phyloP scores from a whole-genome alignment of 208 protist species.

The Trypanosoma grayi region DNA sequence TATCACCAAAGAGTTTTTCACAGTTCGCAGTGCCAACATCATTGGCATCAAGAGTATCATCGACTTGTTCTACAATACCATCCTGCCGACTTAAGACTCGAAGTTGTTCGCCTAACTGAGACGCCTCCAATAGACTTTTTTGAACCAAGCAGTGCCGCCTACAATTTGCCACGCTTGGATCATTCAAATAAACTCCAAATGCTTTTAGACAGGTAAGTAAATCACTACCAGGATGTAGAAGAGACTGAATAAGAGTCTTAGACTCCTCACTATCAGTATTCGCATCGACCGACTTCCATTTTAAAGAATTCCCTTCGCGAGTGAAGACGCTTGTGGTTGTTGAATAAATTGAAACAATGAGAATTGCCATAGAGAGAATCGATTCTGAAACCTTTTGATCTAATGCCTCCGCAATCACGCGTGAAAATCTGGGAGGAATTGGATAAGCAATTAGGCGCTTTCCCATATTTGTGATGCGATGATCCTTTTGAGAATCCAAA shows the following conservation, averaged over 20 bases:
- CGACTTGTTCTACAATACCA: slow-evolving; percentile 38
- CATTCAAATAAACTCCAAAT: slow-evolving; percentile 57
- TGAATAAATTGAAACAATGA: slow-evolving; percentile 60
- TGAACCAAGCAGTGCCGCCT: slow-evolving; percentile 73
- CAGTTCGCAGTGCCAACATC: slow-evolving; percentile 29
- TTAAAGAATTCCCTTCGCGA: slow-evolving; percentile 74
- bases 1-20: slow-evolving; percentile 9
- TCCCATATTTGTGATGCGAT: slow-evolving; percentile 69
- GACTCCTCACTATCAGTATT: slow-evolving; percentile 28
- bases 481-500: slow-evolving; percentile 41
- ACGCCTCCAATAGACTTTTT: slow-evolving; percentile 81
- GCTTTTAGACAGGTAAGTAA: slow-evolving; percentile 78
- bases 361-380: slow-evolving; percentile 48
- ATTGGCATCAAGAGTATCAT: slow-evolving; percentile 63
- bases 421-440: slow-evolving; percentile 82
- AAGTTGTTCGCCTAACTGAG: slow-evolving; percentile 68
- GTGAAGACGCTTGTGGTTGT: slow-evolving; percentile 85
- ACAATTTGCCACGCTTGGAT: slow-evolving; percentile 35
- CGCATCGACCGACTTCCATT: slow-evolving; percentile 47
- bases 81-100: slow-evolving; percentile 32
- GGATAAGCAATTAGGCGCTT: slow-evolving; percentile 70
- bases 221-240: slow-evolving; percentile 85
- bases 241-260: slow-evolving; percentile 40
- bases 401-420: slow-evolving; percentile 63
- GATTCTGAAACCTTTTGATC: slow-evolving; percentile 19